These are phyloP conservation scores for Phytophthora syringae DNA, from an alignment of 352 stramenopile genomes.

Conservation along the genomic window DNA sequence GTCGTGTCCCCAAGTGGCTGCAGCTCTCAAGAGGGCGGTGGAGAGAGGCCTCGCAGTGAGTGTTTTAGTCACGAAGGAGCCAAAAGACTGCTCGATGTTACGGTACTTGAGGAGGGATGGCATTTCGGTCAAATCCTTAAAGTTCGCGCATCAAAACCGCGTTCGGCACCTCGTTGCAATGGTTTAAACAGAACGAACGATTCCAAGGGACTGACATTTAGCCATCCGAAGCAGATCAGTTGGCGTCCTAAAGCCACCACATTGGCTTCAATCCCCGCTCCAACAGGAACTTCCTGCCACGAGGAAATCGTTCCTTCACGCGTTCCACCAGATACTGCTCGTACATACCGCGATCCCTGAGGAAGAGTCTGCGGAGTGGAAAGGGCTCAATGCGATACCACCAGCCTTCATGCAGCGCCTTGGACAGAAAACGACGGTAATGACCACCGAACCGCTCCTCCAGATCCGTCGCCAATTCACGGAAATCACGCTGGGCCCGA, in stretches of 20 bases:
- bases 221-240: background rate
- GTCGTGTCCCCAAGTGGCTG: background rate
- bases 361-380: constrained; percentile 33
- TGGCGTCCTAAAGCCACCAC: constrained; percentile 24
- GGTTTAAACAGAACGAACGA: no score
- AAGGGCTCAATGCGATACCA: constrained; percentile 45
- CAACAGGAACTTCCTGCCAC: constrained; percentile 31
- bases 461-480: constrained; percentile 40
- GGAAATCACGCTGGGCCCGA: constrained; percentile 39
- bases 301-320: constrained; percentile 36
- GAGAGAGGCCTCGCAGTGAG: no score
- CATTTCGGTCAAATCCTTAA: no score
- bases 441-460: constrained; percentile 1
- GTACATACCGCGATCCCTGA: constrained; percentile 17
- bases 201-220: no score
- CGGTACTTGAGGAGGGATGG: no score
- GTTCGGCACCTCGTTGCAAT: no score
- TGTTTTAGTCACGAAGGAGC: no score
- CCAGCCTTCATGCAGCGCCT: constrained; percentile 31
- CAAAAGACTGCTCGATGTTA: no score
- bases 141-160: no score
- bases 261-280: constrained; percentile 27
- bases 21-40: background rate
- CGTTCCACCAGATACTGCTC: constrained; percentile 27
- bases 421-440: constrained; percentile 10